A percentile compares a stretch with the other conserved stretches of the same genome.
phyloP scores from a whole-genome alignment of 2,329 filamentous ascomycete species.

The Claviceps citrina region DNA sequence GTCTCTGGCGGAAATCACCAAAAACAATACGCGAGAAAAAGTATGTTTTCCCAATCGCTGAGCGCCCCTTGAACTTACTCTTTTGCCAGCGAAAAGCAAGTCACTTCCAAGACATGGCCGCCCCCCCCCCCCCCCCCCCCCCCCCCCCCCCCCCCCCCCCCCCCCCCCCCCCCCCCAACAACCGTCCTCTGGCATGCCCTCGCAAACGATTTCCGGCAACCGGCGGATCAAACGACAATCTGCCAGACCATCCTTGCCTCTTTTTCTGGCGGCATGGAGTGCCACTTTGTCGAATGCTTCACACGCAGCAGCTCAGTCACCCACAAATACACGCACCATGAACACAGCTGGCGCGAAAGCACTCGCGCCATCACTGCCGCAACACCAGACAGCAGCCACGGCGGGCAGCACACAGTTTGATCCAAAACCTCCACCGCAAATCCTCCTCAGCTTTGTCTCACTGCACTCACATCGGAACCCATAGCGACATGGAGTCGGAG shows the following conservation, averaged over 20 bases:
- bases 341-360: too few relatives aligned
- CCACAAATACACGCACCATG: too few relatives aligned
- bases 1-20: background rate
- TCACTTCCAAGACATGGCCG: too few relatives aligned
- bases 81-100: too few relatives aligned
- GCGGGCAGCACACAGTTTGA: too few relatives aligned
- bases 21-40: background rate
- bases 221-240: background rate
- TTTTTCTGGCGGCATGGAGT: background rate
- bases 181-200: constrained; percentile 4
- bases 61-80: too few relatives aligned
- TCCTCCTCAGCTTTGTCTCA: constrained; percentile 4
- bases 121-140: too few relatives aligned
- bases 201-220: constrained; percentile 1
- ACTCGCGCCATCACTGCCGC: too few relatives aligned
- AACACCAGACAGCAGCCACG: too few relatives aligned
- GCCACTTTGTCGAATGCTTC: constrained; percentile 5
- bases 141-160: too few relatives aligned
- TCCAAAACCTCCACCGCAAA: background rate
- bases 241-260: background rate
- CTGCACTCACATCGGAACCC: background rate
- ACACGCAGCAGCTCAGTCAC: background rate
- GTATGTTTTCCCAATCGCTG: constrained; percentile 1
- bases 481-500: background rate
- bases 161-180: too few relatives aligned